Base-by-base conservation (phyloP, 2,329 filamentous ascomycete genomes). In the Torrubiella hemipterigena region DNA sequence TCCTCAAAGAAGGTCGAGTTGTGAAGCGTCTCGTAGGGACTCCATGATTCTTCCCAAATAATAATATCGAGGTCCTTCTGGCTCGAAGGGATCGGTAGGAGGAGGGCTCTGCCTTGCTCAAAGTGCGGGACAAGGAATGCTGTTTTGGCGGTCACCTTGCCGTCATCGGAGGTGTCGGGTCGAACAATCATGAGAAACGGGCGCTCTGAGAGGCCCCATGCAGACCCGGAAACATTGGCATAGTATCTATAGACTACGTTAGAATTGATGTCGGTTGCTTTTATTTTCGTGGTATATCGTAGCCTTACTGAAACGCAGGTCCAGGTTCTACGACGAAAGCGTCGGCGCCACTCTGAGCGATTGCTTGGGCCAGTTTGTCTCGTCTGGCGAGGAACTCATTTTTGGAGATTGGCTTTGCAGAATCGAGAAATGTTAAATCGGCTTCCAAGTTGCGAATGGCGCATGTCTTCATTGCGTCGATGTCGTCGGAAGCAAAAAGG, bases 21-120 rank as follows among this genome's bases (percentile, higher is more conserved):
- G 10, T 59, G 50, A 13, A 78, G 53, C 0, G 68, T 77, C 1
- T 49, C 48, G 46, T 77, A 79, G 2, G 72, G 73, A 45, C 77
- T 61, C 73, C 71, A 77, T 40, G 77, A 71, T 42, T 78, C 73
- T 48, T 77, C 71, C 62, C 73, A 78, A 1, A 61, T 55, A 11
- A 78, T 57, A 23, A 75, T 67, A 9, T 67, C 57, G 6, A 77
- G 54, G 12, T 61, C 53, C 3, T 58, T 48, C 3, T 60, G 51
- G 5, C 61, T 59, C 1, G 61, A 62, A 0, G 73, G 73, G 54
- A 78, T 77, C 2, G 61, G 61, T 6, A 78, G 58, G 45, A 77
- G 59, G 17, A 65, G 58, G 1, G 69, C 73, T 18, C 73, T 63
- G 11, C 67, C 69, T 24, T 69, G 72, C 41, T 78, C 73, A 31